A percentile compares a stretch with the other conserved stretches of the same genome.
Evolutionary conservation across 352 stramenopile genomes (phyloP).

Genomic region (Phytophthora fragariae): DNA sequence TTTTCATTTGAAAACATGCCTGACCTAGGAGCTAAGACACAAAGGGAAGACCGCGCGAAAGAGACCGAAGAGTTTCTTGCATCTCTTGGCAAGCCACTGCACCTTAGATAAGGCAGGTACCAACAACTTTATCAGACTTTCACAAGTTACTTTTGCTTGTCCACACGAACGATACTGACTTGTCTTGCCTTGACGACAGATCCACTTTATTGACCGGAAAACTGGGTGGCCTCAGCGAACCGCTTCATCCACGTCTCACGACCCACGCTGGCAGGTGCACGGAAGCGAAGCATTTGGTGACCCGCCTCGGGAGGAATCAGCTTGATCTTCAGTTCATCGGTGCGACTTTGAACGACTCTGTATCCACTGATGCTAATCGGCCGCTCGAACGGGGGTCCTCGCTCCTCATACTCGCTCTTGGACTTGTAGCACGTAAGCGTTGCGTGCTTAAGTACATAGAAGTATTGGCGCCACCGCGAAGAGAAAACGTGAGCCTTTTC

Average conservation of each 20-base stretch:
- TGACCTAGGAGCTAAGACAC: neutral
- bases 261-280: constrained; percentile 73
- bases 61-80: constrained; percentile 37
- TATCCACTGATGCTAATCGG: constrained; percentile 72
- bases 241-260: constrained; percentile 83
- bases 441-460: constrained; percentile 73
- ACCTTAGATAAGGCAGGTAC: constrained; percentile 14
- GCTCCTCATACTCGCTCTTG: constrained; percentile 78
- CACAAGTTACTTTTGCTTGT: constrained; percentile 15
- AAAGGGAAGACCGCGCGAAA: neutral
- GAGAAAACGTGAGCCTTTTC: constrained; percentile 79
- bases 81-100: constrained; percentile 47
- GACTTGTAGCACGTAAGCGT: constrained; percentile 79
- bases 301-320: constrained; percentile 71
- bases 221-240: constrained; percentile 73
- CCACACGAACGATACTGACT: constrained; percentile 1
- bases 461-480: constrained; percentile 83
- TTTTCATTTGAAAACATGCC: constrained; percentile 27
- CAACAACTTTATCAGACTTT: constrained; percentile 10
- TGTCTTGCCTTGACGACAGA: neutral
- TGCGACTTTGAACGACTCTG: constrained; percentile 72
- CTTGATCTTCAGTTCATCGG: constrained; percentile 86
- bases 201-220: constrained; percentile 33
- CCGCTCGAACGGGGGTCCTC: constrained; percentile 53
- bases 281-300: constrained; percentile 72